Evolutionary conservation across 2,329 filamentous ascomycete genomes (phyloP).

Genomic region (Fusarium virguliforme): DNA sequence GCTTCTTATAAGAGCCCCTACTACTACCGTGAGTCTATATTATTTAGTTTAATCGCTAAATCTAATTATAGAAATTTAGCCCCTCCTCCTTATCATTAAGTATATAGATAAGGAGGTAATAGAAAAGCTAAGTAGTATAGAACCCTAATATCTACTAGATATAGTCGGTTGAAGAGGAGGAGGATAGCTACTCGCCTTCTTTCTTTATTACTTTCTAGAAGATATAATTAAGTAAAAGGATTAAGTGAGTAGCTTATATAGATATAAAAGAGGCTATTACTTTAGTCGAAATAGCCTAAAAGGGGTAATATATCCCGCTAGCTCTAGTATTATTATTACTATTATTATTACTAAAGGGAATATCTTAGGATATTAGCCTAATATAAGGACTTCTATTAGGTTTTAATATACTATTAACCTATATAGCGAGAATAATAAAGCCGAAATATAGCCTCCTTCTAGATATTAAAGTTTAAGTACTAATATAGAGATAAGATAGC

Average conservation of each 20-base stretch:
- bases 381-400: conserved; percentile 1
- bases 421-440: conserved; percentile 7
- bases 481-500: neutral
- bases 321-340: neutral
- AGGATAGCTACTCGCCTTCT: neutral
- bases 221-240: conserved; percentile 7
- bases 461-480: conserved; percentile 1
- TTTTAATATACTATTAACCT: neutral
- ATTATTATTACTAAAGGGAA: neutral
- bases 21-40: neutral
- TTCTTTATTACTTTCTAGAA: conserved; percentile 1
- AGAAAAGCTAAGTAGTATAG: conserved; percentile 16
- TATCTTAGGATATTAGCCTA: neutral
- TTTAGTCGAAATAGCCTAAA: neutral
- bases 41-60: neutral
- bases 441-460: conserved; percentile 11
- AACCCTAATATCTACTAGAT: conserved; percentile 8
- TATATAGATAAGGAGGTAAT: conserved; percentile 9
- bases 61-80: conserved; percentile 12
- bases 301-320: neutral
- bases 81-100: conserved; percentile 2
- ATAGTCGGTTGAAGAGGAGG: neutral
- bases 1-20: neutral
- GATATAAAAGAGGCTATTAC: neutral
- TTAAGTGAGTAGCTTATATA: neutral